Percentiles rank a stretch among this genome's conserved stretches.
phyloP scores from a whole-genome alignment of 352 stramenopile species.

The Phytophthora aleatoria region DNA sequence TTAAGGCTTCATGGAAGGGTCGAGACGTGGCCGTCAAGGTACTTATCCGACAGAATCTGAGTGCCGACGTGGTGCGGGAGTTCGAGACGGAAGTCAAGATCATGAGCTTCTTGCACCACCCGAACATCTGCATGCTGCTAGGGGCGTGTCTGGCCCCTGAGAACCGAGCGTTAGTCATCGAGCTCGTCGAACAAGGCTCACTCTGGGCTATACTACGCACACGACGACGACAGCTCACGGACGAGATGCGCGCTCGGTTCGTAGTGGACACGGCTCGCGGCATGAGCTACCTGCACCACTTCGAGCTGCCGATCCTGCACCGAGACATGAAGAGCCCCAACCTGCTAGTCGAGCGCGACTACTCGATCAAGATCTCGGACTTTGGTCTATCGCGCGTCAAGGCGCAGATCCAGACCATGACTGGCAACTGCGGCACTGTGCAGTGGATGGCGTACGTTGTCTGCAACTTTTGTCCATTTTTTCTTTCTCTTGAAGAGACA shows the following conservation, averaged over 20 bases:
- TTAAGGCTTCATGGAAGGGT: slow-evolving; percentile 62
- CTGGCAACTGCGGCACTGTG: slow-evolving; percentile 89
- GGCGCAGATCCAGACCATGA: slow-evolving; percentile 92
- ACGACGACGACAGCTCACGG: slow-evolving; percentile 43
- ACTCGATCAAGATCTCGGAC: slow-evolving; percentile 91
- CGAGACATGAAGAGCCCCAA: slow-evolving; percentile 92
- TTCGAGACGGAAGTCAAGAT: slow-evolving; percentile 87
- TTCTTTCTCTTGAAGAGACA: slow-evolving; percentile 31
- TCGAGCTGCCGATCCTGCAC: slow-evolving; percentile 87
- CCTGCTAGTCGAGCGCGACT: slow-evolving; percentile 84
- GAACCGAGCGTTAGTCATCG: slow-evolving; percentile 95
- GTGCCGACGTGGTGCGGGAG: slow-evolving; percentile 65
- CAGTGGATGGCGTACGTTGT: slow-evolving; percentile 87
- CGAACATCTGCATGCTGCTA: slow-evolving; percentile 97
- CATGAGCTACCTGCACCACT: slow-evolving; percentile 90
- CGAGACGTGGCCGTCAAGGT: slow-evolving; percentile 75
- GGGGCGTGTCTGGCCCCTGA: slow-evolving; percentile 93
- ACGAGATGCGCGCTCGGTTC: slow-evolving; percentile 59
- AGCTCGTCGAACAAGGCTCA: slow-evolving; percentile 92
- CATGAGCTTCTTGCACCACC: slow-evolving; percentile 93
- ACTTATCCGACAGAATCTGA: slow-evolving; percentile 75
- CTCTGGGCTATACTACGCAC: slow-evolving; percentile 92
- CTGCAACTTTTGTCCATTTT: background rate
- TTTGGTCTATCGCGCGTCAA: slow-evolving; percentile 93
- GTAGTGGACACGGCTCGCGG: slow-evolving; percentile 78